Evolutionary conservation across 2,329 filamentous ascomycete genomes (phyloP).

Genomic region (Colletotrichum karsti): DNA sequence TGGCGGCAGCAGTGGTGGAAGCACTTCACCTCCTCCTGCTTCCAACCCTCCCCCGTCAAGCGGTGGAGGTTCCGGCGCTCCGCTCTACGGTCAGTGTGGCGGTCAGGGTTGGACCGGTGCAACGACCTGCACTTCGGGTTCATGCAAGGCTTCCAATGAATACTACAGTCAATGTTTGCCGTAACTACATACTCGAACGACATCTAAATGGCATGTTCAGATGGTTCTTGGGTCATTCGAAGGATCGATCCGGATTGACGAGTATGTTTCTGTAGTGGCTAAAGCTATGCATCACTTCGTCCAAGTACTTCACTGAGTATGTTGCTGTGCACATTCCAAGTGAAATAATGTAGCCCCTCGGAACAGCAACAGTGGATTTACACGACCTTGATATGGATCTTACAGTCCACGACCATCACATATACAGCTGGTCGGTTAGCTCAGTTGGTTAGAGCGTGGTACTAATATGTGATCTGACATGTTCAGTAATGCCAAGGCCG

Average conservation of each 20-base stretch:
- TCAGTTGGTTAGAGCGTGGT: slow-evolving; percentile 31
- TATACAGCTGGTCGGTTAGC: slow-evolving; percentile 22
- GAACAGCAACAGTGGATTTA: background rate
- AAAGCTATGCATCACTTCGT: no score
- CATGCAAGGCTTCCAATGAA: slow-evolving; percentile 36
- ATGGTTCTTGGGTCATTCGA: no score
- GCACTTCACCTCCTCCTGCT: slow-evolving; percentile 1
- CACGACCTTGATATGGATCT: background rate
- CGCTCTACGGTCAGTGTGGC: slow-evolving; percentile 35
- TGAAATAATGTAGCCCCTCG: no score
- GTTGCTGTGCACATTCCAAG: no score
- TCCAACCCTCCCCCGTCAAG: slow-evolving; percentile 14
- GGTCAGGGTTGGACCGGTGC: slow-evolving; percentile 36
- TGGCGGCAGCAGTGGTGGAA: background rate
- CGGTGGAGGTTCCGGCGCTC: slow-evolving; percentile 17
- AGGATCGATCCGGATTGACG: no score
- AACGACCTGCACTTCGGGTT: slow-evolving; percentile 36
- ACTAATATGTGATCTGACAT: slow-evolving; percentile 24
- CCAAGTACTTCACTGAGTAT: no score
- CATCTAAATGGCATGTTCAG: no score
- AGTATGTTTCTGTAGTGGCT: no score
- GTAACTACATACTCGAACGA: background rate
- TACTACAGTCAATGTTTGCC: slow-evolving; percentile 39
- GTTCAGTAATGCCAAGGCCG: slow-evolving; percentile 25
- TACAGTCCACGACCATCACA: rapidly evolving